A percentile compares a stretch with the other conserved stretches of the same genome.
phyloP scores from a whole-genome alignment of 306 rosid genomes.

The Senna tora region DNA sequence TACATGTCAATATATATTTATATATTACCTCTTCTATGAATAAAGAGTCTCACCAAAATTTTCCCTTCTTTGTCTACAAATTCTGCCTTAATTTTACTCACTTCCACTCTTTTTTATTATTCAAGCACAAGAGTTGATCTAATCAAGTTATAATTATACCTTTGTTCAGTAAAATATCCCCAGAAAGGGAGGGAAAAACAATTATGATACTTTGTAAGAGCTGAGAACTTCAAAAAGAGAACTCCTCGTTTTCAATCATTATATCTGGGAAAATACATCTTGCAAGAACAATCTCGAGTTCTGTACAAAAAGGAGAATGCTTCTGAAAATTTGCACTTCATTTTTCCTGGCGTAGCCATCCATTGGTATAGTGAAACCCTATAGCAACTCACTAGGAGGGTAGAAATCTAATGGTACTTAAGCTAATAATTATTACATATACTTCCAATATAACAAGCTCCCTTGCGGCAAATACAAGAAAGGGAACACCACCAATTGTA shows the following conservation, averaged over 20 bases:
- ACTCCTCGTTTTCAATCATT: neutral
- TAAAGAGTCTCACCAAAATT: neutral
- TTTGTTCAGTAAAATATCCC: no score
- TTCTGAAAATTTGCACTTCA: constrained; percentile 14
- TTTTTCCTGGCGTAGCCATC: neutral
- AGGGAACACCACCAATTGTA: constrained; percentile 29
- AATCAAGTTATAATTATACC: neutral
- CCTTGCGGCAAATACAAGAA: neutral
- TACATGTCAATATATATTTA: neutral
- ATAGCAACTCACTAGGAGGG: neutral
- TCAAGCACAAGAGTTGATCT: neutral
- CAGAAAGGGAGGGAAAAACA: no score
- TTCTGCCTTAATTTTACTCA: no score
- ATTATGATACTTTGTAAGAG: no score
- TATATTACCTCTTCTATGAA: neutral
- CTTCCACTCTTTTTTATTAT: no score
- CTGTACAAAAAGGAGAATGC: constrained; percentile 24
- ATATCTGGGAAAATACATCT: neutral
- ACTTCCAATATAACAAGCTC: constrained; percentile 5
- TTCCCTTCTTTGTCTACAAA: neutral
- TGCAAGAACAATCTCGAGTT: neutral
- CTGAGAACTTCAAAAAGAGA: no score
- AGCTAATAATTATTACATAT: constrained; percentile 24
- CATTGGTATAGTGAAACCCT: neutral
- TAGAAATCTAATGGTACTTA: constrained; percentile 5